phyloP scores from a whole-genome alignment of 495 filamentous ascomycete genomes.

The Friedmanniomyces simplex region DNA sequence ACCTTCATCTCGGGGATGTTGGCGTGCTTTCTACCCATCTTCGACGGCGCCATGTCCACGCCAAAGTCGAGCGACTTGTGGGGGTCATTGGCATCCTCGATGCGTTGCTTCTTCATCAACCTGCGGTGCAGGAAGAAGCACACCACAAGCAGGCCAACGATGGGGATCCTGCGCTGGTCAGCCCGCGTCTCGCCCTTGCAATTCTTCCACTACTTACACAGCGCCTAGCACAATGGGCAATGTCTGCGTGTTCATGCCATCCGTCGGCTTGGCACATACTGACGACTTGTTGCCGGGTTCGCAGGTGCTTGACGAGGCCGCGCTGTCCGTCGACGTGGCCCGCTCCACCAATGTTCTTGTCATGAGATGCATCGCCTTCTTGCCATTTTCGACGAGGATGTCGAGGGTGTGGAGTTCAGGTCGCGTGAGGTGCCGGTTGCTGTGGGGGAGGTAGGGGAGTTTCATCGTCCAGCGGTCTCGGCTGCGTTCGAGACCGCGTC shows the following conservation, averaged over 20 bases:
- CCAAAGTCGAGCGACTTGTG: slow-evolving; percentile 94
- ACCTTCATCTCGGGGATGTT: slow-evolving; percentile 37
- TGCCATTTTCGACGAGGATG: slow-evolving; percentile 2
- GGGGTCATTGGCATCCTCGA: slow-evolving; percentile 77
- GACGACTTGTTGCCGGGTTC: slow-evolving; percentile 15
- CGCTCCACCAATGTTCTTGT: slow-evolving; percentile 8
- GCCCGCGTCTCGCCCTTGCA: slow-evolving; percentile 19
- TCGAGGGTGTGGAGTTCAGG: background rate
- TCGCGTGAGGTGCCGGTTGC: background rate
- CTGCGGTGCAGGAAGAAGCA: slow-evolving; percentile 69
- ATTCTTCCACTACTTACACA: slow-evolving; percentile 54
- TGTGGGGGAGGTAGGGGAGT: slow-evolving; percentile 1
- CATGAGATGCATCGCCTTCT: slow-evolving; percentile 1
- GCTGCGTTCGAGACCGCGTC: background rate
- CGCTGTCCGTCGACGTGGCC: background rate
- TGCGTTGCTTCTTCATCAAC: slow-evolving; percentile 57
- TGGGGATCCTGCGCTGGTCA: slow-evolving; percentile 49
- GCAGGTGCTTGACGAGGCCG: slow-evolving; percentile 12
- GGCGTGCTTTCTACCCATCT: slow-evolving; percentile 34
- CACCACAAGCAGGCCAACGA: slow-evolving; percentile 54
- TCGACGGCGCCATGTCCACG: slow-evolving; percentile 39
- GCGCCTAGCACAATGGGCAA: slow-evolving; percentile 71
- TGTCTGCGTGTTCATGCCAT: slow-evolving; percentile 38
- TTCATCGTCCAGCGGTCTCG: slow-evolving; percentile 6
- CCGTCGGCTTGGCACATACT: slow-evolving; percentile 24